phyloP scores from a whole-genome alignment of 2,329 filamentous ascomycete genomes.

The Lachnellula cervina region DNA sequence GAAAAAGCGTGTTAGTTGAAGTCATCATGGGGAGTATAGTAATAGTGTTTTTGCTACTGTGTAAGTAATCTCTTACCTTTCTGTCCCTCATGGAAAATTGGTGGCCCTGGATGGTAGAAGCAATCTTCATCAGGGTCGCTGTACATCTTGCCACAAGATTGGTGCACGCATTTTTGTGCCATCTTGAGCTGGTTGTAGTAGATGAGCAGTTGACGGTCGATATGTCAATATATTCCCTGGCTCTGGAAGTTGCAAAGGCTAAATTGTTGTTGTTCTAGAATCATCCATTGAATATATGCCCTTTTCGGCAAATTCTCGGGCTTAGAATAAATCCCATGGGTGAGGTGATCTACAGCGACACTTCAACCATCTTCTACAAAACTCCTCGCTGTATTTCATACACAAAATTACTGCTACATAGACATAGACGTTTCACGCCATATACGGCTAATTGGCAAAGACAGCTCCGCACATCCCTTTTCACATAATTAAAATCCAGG shows the following conservation, averaged over 20 bases:
- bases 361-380: no score
- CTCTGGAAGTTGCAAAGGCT: neutral
- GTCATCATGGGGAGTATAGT: neutral
- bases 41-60: neutral
- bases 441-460: no score
- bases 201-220: neutral
- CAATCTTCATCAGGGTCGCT: slow-evolving; percentile 78
- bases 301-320: no score
- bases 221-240: neutral
- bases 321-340: no score
- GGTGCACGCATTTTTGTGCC: slow-evolving; percentile 85
- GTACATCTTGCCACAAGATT: slow-evolving; percentile 88
- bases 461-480: neutral
- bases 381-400: no score
- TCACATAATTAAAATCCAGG: neutral
- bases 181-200: slow-evolving; percentile 18
- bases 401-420: no score
- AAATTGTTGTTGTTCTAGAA: neutral
- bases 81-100: slow-evolving; percentile 95
- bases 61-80: slow-evolving; percentile 64
- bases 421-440: no score
- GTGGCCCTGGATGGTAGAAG: slow-evolving; percentile 87
- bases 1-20: neutral
- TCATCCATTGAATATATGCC: no score
- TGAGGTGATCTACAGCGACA: no score